These are phyloP conservation scores for Arxiozyma slooffiae DNA, from an alignment of 1,139 yeast species.

Conservation along the genomic window DNA sequence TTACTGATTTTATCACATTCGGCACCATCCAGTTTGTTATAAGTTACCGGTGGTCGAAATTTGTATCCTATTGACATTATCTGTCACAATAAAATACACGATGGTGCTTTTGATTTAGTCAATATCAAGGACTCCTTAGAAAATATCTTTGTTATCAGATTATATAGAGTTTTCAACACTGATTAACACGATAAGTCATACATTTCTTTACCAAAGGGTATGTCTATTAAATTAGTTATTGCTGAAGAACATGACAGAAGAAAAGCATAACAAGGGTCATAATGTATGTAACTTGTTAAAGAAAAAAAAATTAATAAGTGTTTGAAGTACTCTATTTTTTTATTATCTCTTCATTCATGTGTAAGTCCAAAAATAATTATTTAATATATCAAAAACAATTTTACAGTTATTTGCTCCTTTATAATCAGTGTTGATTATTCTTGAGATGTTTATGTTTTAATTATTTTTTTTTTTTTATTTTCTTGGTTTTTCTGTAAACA, in stretches of 20 bases:
- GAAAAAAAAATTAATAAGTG: too few species aligned
- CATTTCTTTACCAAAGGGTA: conserved; percentile 98
- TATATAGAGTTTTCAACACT: conserved; percentile 89
- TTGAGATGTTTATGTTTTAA: too few species aligned
- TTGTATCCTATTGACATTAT: conserved; percentile 99
- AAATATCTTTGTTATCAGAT: conserved; percentile 97
- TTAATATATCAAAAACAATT: too few species aligned
- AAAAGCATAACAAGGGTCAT: conserved; percentile 56
- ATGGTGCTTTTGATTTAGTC: conserved; percentile 98
- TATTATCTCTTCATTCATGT: too few species aligned
- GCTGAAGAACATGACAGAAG: conserved; percentile 99
- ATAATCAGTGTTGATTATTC: not conserved
- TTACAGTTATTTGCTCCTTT: not conserved
- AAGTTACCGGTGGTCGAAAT: conserved; percentile 99
- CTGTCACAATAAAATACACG: conserved; percentile 97
- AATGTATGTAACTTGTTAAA: conserved; percentile 11
- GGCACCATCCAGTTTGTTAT: conserved; percentile 92
- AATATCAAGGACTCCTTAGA: conserved; percentile 97
- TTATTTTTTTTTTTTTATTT: too few species aligned
- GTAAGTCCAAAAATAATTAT: not conserved
- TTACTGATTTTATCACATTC: conserved; percentile 82
- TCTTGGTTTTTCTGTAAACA: too few species aligned
- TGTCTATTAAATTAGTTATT: conserved; percentile 96
- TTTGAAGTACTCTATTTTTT: too few species aligned
- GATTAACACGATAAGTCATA: conserved; percentile 98